These are phyloP conservation scores for Coniella lustricola DNA, from an alignment of 2,329 filamentous ascomycete genomes.

Conservation along the genomic window DNA sequence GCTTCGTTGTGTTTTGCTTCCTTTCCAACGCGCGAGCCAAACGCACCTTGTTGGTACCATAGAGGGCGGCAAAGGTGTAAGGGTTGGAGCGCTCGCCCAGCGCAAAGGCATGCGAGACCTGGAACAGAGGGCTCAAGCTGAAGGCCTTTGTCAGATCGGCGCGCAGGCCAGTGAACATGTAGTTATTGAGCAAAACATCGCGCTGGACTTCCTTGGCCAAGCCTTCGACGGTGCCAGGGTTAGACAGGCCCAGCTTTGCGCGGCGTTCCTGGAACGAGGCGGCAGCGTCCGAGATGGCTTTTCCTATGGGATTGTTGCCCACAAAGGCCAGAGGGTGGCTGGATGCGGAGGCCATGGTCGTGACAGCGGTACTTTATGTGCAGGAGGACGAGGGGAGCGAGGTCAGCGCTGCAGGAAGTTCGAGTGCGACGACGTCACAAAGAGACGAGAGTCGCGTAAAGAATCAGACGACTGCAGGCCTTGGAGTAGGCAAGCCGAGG, in stretches of 20 bases:
- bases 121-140: slow-evolving; percentile 88
- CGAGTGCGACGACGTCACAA: slow-evolving; percentile 17
- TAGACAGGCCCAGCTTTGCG: slow-evolving; percentile 79
- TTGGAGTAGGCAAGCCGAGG: slow-evolving; percentile 4
- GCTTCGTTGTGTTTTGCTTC: neutral
- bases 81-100: slow-evolving; percentile 91
- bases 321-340: slow-evolving; percentile 57
- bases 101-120: slow-evolving; percentile 93
- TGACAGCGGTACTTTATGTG: slow-evolving; percentile 11
- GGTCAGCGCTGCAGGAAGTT: slow-evolving; percentile 4
- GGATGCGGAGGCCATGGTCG: slow-evolving; percentile 43
- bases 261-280: slow-evolving; percentile 77
- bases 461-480: slow-evolving; percentile 8
- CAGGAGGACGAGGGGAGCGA: neutral
- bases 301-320: slow-evolving; percentile 65
- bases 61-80: slow-evolving; percentile 90
- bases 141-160: slow-evolving; percentile 96
- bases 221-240: slow-evolving; percentile 87
- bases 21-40: slow-evolving; percentile 10
- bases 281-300: slow-evolving; percentile 68
- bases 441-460: slow-evolving; percentile 1
- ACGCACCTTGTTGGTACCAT: slow-evolving; percentile 83
- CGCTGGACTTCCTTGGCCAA: slow-evolving; percentile 84
- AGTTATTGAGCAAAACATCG: slow-evolving; percentile 93
- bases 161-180: slow-evolving; percentile 92